These are phyloP conservation scores for Mentha longifolia DNA, from an alignment of 257 asterid species.

Conservation along the genomic window DNA sequence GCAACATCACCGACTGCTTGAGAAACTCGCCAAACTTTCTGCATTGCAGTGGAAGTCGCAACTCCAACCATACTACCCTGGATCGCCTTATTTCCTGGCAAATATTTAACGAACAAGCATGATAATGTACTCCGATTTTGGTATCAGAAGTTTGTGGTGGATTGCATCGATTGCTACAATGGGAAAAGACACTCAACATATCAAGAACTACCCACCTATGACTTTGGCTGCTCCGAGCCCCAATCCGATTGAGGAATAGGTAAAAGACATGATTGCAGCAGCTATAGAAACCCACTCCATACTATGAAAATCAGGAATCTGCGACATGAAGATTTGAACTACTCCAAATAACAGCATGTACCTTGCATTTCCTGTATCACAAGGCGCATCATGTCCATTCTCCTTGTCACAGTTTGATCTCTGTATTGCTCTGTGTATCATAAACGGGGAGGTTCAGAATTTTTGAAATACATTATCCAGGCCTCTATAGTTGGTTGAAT, in stretches of 20 bases:
- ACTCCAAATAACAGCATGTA: constrained; percentile 77
- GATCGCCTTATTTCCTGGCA: constrained; percentile 66
- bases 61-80: constrained; percentile 67
- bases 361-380: constrained; percentile 46
- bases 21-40: constrained; percentile 73
- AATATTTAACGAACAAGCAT: neutral
- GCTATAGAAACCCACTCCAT: constrained; percentile 84
- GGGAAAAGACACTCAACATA: neutral
- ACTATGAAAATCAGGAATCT: constrained; percentile 77
- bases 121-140: neutral
- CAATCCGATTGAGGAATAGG: constrained; percentile 77
- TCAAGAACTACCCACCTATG: constrained; percentile 57
- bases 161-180: no score
- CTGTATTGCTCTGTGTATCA: constrained; percentile 63
- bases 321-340: constrained; percentile 73
- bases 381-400: constrained; percentile 57
- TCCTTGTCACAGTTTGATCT: constrained; percentile 72
- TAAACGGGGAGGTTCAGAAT: constrained; percentile 7
- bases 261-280: constrained; percentile 85
- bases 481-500: neutral
- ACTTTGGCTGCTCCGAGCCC: constrained; percentile 79
- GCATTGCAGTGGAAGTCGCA: constrained; percentile 54
- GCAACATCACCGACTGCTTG: constrained; percentile 84
- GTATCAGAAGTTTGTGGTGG: neutral
- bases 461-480: neutral